phyloP scores from a whole-genome alignment of 768 basidiomycete genomes.

The Naganishia vaughanmartiniae region DNA sequence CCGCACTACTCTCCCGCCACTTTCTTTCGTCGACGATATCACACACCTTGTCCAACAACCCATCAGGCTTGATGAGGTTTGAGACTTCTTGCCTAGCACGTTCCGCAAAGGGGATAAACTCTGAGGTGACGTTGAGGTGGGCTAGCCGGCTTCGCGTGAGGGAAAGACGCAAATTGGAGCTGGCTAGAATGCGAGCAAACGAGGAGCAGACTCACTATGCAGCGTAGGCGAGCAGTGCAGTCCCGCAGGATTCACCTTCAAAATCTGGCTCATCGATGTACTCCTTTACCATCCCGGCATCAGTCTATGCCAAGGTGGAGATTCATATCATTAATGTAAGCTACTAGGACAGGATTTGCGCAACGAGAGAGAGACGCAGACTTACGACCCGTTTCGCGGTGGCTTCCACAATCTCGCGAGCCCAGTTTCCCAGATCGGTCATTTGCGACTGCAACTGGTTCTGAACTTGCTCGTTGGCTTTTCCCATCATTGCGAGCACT shows the following conservation, averaged over 20 bases:
- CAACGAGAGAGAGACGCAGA: background rate
- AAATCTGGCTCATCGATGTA: conserved; percentile 21
- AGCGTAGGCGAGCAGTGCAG: conserved; percentile 8
- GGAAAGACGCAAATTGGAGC: background rate
- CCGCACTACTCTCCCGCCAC: conserved; percentile 21
- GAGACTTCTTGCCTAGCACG: conserved; percentile 2
- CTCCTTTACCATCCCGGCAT: conserved; percentile 13
- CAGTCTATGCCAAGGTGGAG: background rate
- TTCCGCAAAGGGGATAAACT: conserved; percentile 4
- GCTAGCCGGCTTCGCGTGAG: background rate
- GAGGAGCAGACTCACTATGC: conserved; percentile 8
- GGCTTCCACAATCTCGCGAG: conserved; percentile 8
- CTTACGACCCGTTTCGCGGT: background rate
- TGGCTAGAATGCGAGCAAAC: background rate
- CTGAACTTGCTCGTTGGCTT: conserved; percentile 4
- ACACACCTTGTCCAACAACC: conserved; percentile 15
- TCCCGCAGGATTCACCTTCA: conserved; percentile 19
- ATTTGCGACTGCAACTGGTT: background rate
- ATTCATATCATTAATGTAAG: background rate
- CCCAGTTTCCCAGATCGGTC: conserved; percentile 5
- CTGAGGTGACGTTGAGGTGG: background rate
- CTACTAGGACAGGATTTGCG: background rate
- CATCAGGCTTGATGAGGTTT: background rate
- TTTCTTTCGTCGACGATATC: conserved; percentile 25
- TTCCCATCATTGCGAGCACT: conserved; percentile 52